Conservation (phyloP, 164 flowering plant genomes). For the Dillenia turbinata region DNA sequence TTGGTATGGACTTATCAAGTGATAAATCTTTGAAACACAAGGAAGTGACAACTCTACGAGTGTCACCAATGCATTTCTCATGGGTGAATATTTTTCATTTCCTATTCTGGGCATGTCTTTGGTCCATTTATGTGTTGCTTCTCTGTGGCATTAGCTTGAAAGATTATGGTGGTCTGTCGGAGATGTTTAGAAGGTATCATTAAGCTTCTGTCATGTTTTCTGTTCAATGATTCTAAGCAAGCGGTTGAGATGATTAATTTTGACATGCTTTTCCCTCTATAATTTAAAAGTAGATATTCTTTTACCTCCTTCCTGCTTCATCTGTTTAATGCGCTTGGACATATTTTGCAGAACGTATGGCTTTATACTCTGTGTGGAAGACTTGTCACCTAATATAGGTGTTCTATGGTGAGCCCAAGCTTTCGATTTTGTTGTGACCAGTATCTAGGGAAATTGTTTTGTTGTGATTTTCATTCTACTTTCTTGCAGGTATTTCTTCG, state of each 20-base stretch:
- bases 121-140: conserved; percentile 58
- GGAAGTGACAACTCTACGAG: conserved; percentile 12
- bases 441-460: too few species aligned
- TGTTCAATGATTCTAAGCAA: too few species aligned
- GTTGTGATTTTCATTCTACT: background rate
- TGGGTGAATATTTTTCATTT: conserved; percentile 59
- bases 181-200: conserved; percentile 77
- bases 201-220: background rate
- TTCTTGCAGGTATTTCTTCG: conserved; percentile 91
- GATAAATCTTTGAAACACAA: conserved; percentile 9
- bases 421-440: conserved; percentile 4
- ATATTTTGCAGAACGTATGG: conserved; percentile 80
- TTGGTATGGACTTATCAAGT: conserved; percentile 21
- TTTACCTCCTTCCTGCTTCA: too few species aligned
- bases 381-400: conserved; percentile 93
- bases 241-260: too few species aligned
- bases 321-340: too few species aligned
- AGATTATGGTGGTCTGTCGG: conserved; percentile 65
- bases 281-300: too few species aligned
- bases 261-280: too few species aligned
- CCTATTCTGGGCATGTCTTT: conserved; percentile 62
- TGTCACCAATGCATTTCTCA: conserved; percentile 29
- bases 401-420: conserved; percentile 68
- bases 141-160: conserved; percentile 61
- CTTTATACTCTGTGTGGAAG: conserved; percentile 81